Evolutionary conservation across 108 stramenopile species (phyloP), one percentile per base, ranked within the genome.

Genomic region (Aurantiochytrium sp.): DNA sequence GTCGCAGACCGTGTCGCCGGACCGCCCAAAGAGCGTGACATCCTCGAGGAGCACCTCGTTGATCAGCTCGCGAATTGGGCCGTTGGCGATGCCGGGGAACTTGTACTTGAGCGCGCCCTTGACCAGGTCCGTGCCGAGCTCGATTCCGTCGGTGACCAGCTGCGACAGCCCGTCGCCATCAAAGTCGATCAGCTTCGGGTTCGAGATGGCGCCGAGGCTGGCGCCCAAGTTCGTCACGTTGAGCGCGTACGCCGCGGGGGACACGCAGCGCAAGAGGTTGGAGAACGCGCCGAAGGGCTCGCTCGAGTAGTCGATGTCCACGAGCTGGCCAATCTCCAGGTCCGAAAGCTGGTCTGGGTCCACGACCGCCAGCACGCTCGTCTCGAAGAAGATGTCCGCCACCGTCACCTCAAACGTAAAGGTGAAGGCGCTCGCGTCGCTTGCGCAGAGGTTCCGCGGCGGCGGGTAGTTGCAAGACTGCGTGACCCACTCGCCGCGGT

Each of bases 11-110:
- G 59, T 65, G 27, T 10, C 27, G 10, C 15, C 59, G 15, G 8
- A 8, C 8, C 59, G 59, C 19, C 59, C 59, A 34, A 65, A 65
- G 22, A 81, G 3, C n/a, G 73, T 81, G 45, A 81, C 42, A 24
- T 81, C n/a, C 24, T 81, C 45, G 10, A 81, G 45, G 19, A 48
- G 3, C 10, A 81, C 42, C 45, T 81, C 73, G 30, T 81, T 81
- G 45, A 81, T 21, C 12, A 48, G 39, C 73, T 81, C 73, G 10
- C 73, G 39, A 48, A 81, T 81, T 81, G 73, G 73, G 15, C 73
- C 73, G 45, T 81, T 81, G 42, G 73, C 73, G 34, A 81, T 81
- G 15, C 73, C 73, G 12, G 73, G 73, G 32, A 81, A 48, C 73
- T 81, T 81, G 39, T 6, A 30, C 3, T 27, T 3, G 2, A 81